Base-by-base conservation (phyloP, 768 basidiomycete genomes). In the Hericium rajendrae region DNA sequence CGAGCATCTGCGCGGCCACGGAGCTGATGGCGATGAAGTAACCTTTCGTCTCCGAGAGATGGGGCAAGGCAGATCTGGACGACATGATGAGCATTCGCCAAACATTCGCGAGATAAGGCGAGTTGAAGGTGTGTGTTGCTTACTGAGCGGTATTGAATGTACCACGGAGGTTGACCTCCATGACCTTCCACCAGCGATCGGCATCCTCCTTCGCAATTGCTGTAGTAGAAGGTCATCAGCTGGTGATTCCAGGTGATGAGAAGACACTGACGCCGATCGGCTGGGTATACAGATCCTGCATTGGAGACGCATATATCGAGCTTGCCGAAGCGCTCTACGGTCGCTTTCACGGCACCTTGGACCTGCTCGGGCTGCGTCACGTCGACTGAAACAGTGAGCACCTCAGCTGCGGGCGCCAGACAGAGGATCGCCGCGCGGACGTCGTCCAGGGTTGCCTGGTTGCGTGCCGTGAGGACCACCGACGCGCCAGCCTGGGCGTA, bases 111-210 rank as follows among this genome's bases (percentile, higher is more conserved):
- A 43, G 10, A 1, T 13, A 20, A 32, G 16, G 6, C 6, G 32
- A 32, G 8, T 32, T 32, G 6, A 32, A 10, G 1, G 8, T 9
- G 32, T 32, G 32, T 32, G 32, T 10, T 8, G 53, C 62, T 22
- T 18, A 65, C 65, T 63, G 66, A 4, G 63, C 60, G 3, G 63
- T 39, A 40, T 65, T 66, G 59, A 57, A 69, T 11, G 59, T 43
- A 1, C 65, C 66, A 0, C 64, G 66, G 13, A 68, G 48, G 54
- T 66, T 68, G 10, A 66, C 64, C 38, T 65, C 64, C 53, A 62
- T 53, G 4, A 57, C 56, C 28, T 61, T 61, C 65, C 64, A 64
- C 65, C 67, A 69, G 48, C 63, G 58, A 6, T 59, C 59, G 3
- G 66, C 56, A 53, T 67, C 64, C 51, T 57, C 58, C 39, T 64